A percentile compares a stretch with the other conserved stretches of the same genome.
phyloP scores from a whole-genome alignment of 768 basidiomycete species.

The Suillus subluteus region DNA sequence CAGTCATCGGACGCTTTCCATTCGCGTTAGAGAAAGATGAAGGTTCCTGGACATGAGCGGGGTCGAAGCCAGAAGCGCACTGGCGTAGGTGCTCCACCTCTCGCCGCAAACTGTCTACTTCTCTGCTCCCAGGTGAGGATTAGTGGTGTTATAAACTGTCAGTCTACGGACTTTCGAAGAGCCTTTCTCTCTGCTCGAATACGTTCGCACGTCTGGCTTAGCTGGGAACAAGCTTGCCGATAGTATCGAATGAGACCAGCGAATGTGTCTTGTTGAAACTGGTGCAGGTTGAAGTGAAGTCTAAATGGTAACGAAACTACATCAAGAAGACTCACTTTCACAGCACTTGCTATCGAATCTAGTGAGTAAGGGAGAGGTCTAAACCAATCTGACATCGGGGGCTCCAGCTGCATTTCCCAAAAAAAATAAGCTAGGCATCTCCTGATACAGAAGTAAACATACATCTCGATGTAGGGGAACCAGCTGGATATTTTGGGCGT shows the following conservation, averaged over 20 bases:
- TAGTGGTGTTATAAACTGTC: slow-evolving; percentile 10
- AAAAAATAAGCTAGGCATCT: slow-evolving; percentile 9
- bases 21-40: slow-evolving; percentile 53
- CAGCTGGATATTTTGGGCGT: slow-evolving; percentile 63
- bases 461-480: slow-evolving; percentile 78
- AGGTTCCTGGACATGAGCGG: slow-evolving; percentile 32
- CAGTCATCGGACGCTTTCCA: slow-evolving; percentile 65
- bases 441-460: slow-evolving; percentile 20
- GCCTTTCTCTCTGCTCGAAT: slow-evolving; percentile 42
- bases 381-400: slow-evolving; percentile 86
- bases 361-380: slow-evolving; percentile 60
- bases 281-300: slow-evolving; percentile 7
- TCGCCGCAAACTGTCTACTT: slow-evolving; percentile 47
- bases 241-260: slow-evolving; percentile 68
- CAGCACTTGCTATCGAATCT: slow-evolving; percentile 66
- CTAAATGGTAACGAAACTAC: background rate
- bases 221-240: slow-evolving; percentile 57
- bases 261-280: slow-evolving; percentile 85
- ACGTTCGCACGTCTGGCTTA: slow-evolving; percentile 35
- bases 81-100: slow-evolving; percentile 55
- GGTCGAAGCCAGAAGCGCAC: slow-evolving; percentile 29
- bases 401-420: slow-evolving; percentile 60
- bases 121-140: slow-evolving; percentile 37
- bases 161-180: slow-evolving; percentile 55
- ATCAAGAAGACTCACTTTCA: slow-evolving; percentile 51